Percentiles rank a stretch among this genome's conserved stretches.
phyloP scores from a whole-genome alignment of 495 filamentous ascomycete genomes.

The Penicillium cataractarum region DNA sequence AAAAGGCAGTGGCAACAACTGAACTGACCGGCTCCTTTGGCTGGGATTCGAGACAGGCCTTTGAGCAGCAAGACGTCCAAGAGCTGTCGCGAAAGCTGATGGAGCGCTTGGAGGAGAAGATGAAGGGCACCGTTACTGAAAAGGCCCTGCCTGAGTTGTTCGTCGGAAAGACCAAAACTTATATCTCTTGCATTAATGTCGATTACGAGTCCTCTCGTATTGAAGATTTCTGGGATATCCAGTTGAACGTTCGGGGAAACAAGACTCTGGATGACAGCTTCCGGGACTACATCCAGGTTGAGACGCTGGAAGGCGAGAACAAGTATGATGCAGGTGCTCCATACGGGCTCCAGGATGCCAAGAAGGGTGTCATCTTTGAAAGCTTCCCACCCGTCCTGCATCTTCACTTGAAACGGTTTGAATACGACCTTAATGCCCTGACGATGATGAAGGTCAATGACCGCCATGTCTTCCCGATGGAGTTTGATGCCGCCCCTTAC shows the following conservation, averaged over 20 bases:
- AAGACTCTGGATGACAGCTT: constrained; percentile 93
- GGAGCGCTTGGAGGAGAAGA: constrained; percentile 92
- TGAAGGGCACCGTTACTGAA: constrained; percentile 97
- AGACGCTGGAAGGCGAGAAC: constrained; percentile 97
- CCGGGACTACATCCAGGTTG: constrained; percentile 92
- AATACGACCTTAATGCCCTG: constrained; percentile 93
- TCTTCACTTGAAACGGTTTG: constrained; percentile 95
- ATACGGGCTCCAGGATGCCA: constrained; percentile 91
- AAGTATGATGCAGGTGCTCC: constrained; percentile 91
- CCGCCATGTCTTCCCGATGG: constrained; percentile 93
- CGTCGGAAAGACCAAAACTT: constrained; percentile 95
- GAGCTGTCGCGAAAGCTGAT: constrained; percentile 95
- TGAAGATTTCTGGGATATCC: constrained; percentile 99
- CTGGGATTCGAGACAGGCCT: constrained; percentile 97
- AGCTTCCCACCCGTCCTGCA: constrained; percentile 95
- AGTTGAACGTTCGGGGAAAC: constrained; percentile 93
- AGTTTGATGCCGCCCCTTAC: constrained; percentile 87
- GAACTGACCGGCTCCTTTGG: constrained; percentile 96
- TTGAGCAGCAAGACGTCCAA: constrained; percentile 99
- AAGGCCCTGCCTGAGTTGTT: constrained; percentile 89
- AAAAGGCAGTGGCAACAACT: constrained; percentile 79
- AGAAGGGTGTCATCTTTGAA: constrained; percentile 96
- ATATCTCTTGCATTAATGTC: constrained; percentile 98
- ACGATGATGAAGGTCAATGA: constrained; percentile 99
- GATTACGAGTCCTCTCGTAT: constrained; percentile 91